Percentiles rank a stretch among this genome's conserved stretches.
phyloP scores from a whole-genome alignment of 2,329 filamentous ascomycete genomes.

The Epichloe hybrida region DNA sequence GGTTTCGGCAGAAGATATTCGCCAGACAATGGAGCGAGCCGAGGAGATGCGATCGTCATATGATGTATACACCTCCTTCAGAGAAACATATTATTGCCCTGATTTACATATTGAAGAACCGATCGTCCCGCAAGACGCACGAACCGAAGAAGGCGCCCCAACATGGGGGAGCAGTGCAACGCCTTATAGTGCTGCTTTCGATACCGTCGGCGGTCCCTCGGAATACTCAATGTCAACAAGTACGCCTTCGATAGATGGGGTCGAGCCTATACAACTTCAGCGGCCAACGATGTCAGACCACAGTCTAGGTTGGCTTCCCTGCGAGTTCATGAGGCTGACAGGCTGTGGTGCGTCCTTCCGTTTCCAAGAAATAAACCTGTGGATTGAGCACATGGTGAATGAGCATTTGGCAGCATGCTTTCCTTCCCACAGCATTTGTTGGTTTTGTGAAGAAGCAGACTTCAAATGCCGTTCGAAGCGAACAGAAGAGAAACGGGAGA shows the following conservation, averaged over 20 bases:
- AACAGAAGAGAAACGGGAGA: conserved; percentile 5
- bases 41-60: background rate
- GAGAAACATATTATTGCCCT: conserved; percentile 2
- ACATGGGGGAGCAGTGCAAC: conserved; percentile 7
- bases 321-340: conserved; percentile 28
- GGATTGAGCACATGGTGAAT: conserved; percentile 31
- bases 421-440: conserved; percentile 29
- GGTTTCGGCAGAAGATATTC: background rate
- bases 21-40: background rate
- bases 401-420: conserved; percentile 23
- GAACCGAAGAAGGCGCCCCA: background rate
- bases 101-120: conserved; percentile 1
- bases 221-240: conserved; percentile 11
- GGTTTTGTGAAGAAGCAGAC: conserved; percentile 30
- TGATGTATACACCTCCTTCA: background rate
- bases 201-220: conserved; percentile 6
- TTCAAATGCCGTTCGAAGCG: conserved; percentile 15
- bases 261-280: conserved; percentile 6
- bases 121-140: background rate
- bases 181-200: conserved; percentile 6
- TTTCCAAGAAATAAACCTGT: conserved; percentile 23
- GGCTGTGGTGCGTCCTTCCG: conserved; percentile 26
- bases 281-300: conserved; percentile 5
- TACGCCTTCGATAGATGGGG: conserved; percentile 9
- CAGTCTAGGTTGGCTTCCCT: conserved; percentile 20